Percentiles rank a stretch among this genome's conserved stretches.
These are phyloP conservation scores for Lactarius indigo DNA, from an alignment of 768 basidiomycete genomes.

Conservation along the genomic window DNA sequence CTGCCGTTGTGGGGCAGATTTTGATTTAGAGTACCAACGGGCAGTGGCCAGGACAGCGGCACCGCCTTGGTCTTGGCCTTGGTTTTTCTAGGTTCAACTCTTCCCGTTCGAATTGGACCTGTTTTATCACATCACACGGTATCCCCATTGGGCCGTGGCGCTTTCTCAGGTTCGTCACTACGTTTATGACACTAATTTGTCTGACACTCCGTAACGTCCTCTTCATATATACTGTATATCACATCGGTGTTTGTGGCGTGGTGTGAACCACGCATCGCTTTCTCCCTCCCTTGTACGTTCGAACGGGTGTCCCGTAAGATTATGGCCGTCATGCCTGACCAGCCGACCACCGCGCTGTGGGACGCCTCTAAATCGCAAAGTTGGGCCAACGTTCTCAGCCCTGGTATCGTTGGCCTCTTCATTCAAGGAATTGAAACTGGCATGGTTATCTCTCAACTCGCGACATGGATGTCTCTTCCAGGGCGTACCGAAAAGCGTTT, in stretches of 20 bases:
- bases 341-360: too few relatives aligned
- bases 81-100: too few relatives aligned
- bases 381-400: neutral
- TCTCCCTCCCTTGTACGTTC: neutral
- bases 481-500: neutral
- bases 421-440: conserved; percentile 11
- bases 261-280: neutral
- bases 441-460: conserved; percentile 4
- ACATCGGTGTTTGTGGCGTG: neutral
- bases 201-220: too few relatives aligned
- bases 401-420: conserved; percentile 12
- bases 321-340: neutral
- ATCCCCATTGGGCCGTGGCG: too few relatives aligned
- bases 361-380: neutral
- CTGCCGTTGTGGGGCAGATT: too few relatives aligned
- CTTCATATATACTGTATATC: neutral
- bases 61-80: too few relatives aligned
- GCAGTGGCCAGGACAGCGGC: too few relatives aligned
- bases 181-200: too few relatives aligned
- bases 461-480: neutral
- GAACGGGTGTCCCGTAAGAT: neutral
- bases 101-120: too few relatives aligned
- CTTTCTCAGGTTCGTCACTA: too few relatives aligned
- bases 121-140: too few relatives aligned
- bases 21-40: too few relatives aligned